Conservation (phyloP, 176 grass and related monocot species). For the Musa troglodytarum region DNA sequence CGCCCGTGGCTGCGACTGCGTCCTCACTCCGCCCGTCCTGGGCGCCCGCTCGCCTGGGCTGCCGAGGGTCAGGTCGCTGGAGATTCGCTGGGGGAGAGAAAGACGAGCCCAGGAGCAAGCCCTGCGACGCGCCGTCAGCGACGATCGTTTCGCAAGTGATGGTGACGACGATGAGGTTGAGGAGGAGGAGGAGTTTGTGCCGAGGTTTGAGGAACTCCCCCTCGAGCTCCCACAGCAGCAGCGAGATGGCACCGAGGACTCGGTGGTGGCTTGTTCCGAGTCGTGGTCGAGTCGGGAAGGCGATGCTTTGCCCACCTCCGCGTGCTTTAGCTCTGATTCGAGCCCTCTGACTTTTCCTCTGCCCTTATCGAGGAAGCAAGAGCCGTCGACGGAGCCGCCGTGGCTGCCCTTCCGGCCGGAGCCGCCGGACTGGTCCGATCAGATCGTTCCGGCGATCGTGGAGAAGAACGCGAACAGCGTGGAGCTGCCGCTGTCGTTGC, state of each 20-base stretch:
- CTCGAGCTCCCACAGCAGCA: constrained; percentile 23
- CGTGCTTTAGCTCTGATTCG: no score
- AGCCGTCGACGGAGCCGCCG: background rate
- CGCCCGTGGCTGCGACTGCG: background rate
- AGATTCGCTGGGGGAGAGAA: constrained; percentile 18
- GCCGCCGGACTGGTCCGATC: constrained; percentile 17
- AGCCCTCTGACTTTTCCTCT: no score
- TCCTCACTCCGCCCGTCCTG: constrained; percentile 8
- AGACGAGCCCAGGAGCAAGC: constrained; percentile 1
- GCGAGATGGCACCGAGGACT: background rate
- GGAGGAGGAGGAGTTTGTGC: constrained; percentile 47
- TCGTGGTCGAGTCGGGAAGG: background rate
- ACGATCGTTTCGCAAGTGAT: constrained; percentile 22
- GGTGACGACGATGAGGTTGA: constrained; percentile 20
- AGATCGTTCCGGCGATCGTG: constrained; percentile 38
- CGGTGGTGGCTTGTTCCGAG: background rate
- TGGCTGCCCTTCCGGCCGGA: constrained; percentile 14
- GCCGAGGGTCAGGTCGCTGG: constrained; percentile 34
- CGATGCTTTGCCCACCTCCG: background rate
- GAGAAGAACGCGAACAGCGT: constrained; percentile 55
- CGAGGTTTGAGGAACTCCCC: constrained; percentile 60
- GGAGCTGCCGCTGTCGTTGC: constrained; percentile 60
- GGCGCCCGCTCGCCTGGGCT: constrained; percentile 23
- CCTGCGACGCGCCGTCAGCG: constrained; percentile 33
- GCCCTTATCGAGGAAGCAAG: background rate